These are phyloP conservation scores for Nicotiana undulata DNA, from an alignment of 257 asterid genomes.

Conservation along the genomic window DNA sequence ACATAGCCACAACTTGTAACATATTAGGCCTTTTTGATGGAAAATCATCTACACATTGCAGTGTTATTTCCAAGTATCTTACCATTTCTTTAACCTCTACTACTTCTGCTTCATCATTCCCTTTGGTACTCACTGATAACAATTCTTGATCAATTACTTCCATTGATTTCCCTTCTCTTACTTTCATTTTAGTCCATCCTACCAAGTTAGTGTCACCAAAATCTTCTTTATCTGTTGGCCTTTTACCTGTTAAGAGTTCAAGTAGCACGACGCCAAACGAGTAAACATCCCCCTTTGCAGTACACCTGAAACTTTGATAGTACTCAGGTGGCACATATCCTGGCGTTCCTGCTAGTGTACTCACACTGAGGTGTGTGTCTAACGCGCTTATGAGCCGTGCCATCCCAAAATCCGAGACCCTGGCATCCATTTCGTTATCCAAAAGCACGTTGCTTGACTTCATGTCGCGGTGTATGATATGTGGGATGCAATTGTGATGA, in stretches of 20 bases:
- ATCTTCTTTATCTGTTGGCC: conserved; percentile 95
- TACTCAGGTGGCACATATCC: conserved; percentile 98
- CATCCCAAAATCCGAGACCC: conserved; percentile 95
- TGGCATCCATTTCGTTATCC: conserved; percentile 71
- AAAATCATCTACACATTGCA: conserved; percentile 88
- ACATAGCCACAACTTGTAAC: conserved; percentile 92
- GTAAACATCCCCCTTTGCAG: conserved; percentile 86
- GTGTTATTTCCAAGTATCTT: conserved; percentile 65
- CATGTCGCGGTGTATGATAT: conserved; percentile 91
- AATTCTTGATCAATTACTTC: conserved; percentile 69
- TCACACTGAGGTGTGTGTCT: conserved; percentile 83
- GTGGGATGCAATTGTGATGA: conserved; percentile 97
- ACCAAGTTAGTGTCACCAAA: conserved; percentile 90
- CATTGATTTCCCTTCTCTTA: conserved; percentile 83
- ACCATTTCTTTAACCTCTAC: conserved; percentile 85
- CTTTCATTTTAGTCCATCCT: conserved; percentile 93
- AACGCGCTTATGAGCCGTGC: conserved; percentile 86
- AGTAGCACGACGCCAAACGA: conserved; percentile 76
- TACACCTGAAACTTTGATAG: conserved; percentile 93
- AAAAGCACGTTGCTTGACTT: conserved; percentile 82
- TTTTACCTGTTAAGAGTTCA: conserved; percentile 76
- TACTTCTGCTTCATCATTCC: conserved; percentile 58
- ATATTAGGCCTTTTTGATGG: conserved; percentile 88
- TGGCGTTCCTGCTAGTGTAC: conserved; percentile 90
- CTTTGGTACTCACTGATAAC: conserved; percentile 29